These are phyloP conservation scores for Prunus campanulata DNA, from an alignment of 306 rosid species.

Conservation along the genomic window DNA sequence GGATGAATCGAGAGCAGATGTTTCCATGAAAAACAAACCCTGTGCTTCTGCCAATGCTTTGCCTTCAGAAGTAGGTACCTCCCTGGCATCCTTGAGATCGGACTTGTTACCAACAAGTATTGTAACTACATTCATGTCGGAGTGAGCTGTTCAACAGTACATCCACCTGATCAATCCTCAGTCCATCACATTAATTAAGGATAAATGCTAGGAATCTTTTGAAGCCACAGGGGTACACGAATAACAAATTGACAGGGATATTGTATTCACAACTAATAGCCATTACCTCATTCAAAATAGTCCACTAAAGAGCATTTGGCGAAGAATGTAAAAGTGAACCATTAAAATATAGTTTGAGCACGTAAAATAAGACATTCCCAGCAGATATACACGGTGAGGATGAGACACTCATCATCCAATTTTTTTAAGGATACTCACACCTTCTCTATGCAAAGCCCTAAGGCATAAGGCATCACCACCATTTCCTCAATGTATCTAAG, in stretches of 20 bases:
- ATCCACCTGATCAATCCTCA: constrained; percentile 50
- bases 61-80: constrained; percentile 86
- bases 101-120: constrained; percentile 97
- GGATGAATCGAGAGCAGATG: constrained; percentile 95
- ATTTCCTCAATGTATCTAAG: neutral
- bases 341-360: neutral
- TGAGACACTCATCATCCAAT: neutral
- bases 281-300: neutral
- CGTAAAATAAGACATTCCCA: neutral
- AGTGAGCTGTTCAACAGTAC: constrained; percentile 79
- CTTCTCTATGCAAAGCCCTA: neutral
- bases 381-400: neutral
- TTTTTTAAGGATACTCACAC: neutral
- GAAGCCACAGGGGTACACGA: neutral
- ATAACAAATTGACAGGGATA: neutral
- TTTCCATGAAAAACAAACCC: constrained; percentile 95
- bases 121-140: constrained; percentile 94
- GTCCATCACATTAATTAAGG: constrained; percentile 30
- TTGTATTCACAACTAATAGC: neutral
- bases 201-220: constrained; percentile 5
- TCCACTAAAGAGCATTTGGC: neutral
- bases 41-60: constrained; percentile 87
- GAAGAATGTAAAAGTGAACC: neutral
- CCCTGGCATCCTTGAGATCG: constrained; percentile 94
- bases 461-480: neutral